Base-by-base conservation (phyloP, 176 grass and related monocot species). In the Paspalum notatum region DNA sequence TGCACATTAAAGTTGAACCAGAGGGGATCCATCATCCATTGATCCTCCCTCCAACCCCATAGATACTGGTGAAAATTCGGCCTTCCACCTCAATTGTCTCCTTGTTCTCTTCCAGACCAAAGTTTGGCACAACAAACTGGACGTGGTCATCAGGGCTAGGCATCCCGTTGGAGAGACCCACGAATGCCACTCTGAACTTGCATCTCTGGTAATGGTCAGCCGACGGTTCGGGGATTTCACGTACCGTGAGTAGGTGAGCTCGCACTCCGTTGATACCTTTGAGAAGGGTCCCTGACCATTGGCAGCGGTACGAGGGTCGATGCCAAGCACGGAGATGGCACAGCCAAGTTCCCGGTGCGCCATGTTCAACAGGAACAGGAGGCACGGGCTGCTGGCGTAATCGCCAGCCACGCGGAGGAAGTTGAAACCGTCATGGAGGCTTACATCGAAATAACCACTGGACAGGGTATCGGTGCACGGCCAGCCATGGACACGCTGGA, bases 401-500 rank as follows among this genome's bases (percentile, higher is more conserved):
- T 56, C 17, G 53, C n/a, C 6, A 53, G 58, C 66, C 10, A 44
- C 41, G 42, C 16, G 52, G 42, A 81, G 53, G 66, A 81, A n/a
- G 41, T 81, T 81, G 54, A 60, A 11, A 42, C 79, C 79, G 12
- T 59, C 42, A 0, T 8, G 66, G 17, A 81, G 41, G 52, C 40
- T 17, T 52, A 21, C 52, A 22, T 42, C 41, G 66, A 56, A 56
- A n/a, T 18, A 16, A 16, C 18, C 7, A 18, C 53, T n/a, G 53
- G 53, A 6, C 20, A 9, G 18, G 20, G 18, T 18, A 56, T 18
- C 21, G 25, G 54, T 71, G 43, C 17, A n/a, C n/a, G 79, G 66
- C 78, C 79, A 71, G 4, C 44, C 11, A 26, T 71, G 66, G 25
- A 27, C 25, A 8, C 66, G n/a, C n/a, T n/a, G n/a, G n/a, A n/a